Evolutionary conservation across 1,284 basidiomycete genomes (phyloP).

Genomic region (Apiotrichum sp.): DNA sequence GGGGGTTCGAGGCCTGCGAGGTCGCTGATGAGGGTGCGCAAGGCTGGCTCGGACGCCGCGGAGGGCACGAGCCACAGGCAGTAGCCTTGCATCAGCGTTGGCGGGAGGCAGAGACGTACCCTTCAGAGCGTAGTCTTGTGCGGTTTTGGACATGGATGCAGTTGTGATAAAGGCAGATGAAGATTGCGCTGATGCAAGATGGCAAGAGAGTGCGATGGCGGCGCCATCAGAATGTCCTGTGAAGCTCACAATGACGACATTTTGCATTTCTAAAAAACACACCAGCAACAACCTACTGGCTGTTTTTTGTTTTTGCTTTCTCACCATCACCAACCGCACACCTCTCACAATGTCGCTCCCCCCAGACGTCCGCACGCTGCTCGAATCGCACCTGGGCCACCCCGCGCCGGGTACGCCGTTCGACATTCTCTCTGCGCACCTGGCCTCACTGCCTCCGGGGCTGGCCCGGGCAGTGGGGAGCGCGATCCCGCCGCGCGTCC

Average conservation of each 20-base stretch:
- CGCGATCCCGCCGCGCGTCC: slow-evolving; percentile 25
- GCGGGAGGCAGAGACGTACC: not conserved
- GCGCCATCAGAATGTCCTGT: too few relatives aligned
- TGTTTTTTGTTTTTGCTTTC: too few relatives aligned
- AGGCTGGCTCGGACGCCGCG: not conserved
- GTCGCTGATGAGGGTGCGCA: slow-evolving; percentile 13
- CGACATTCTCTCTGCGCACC: not conserved
- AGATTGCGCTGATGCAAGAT: not conserved
- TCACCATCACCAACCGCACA: slow-evolving; percentile 5
- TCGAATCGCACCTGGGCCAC: slow-evolving; percentile 1
- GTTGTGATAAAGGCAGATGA: not conserved
- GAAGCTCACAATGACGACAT: not conserved
- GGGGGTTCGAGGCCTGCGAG: slow-evolving; percentile 10
- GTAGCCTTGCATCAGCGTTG: slow-evolving; percentile 14
- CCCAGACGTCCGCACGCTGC: not conserved
- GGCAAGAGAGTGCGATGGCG: too few relatives aligned
- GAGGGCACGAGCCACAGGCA: slow-evolving; percentile 24
- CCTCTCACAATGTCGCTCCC: not conserved
- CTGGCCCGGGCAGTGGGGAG: not conserved
- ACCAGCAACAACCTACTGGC: too few relatives aligned
- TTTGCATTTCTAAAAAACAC: too few relatives aligned
- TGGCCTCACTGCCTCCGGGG: not conserved
- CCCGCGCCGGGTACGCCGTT: not conserved
- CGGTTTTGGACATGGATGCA: slow-evolving; percentile 1
- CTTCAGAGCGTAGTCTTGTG: slow-evolving; percentile 4